These are phyloP conservation scores for Kwoniella europaea DNA, from an alignment of 768 basidiomycete species.

Conservation along the genomic window DNA sequence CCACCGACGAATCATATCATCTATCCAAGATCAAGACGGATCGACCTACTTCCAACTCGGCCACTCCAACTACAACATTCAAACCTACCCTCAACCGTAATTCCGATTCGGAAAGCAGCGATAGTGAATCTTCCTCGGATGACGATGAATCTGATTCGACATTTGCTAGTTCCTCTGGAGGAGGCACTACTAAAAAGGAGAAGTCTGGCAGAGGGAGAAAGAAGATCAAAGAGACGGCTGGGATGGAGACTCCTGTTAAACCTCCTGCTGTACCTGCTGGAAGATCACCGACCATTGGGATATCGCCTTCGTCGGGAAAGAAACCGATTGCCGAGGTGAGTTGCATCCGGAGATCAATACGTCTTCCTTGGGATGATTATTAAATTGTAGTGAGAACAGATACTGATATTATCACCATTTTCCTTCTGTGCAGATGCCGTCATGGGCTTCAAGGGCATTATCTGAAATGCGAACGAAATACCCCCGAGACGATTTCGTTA, in stretches of 20 bases:
- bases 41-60: background rate
- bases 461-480: constrained; percentile 72
- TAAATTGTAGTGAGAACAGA: too few relatives aligned
- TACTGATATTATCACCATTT: too few relatives aligned
- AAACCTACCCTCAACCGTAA: background rate
- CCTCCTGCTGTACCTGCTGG: background rate
- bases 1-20: constrained; percentile 25
- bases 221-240: background rate
- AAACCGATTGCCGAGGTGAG: background rate
- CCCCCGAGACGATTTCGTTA: constrained; percentile 80
- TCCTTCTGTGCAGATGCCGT: constrained; percentile 62
- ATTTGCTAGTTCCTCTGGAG: constrained; percentile 18
- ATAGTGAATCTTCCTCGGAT: constrained; percentile 13
- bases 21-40: constrained; percentile 15
- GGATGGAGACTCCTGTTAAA: constrained; percentile 1
- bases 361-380: too few relatives aligned
- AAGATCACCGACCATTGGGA: background rate
- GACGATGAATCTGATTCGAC: constrained; percentile 37
- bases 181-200: constrained; percentile 4
- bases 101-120: constrained; percentile 1
- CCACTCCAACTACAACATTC: background rate
- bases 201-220: constrained; percentile 1
- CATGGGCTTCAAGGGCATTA: constrained; percentile 75
- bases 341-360: too few relatives aligned
- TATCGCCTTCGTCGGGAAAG: background rate